Evolutionary conservation across 768 basidiomycete species (phyloP).

Genomic region (Cystofilobasidium capitatum): DNA sequence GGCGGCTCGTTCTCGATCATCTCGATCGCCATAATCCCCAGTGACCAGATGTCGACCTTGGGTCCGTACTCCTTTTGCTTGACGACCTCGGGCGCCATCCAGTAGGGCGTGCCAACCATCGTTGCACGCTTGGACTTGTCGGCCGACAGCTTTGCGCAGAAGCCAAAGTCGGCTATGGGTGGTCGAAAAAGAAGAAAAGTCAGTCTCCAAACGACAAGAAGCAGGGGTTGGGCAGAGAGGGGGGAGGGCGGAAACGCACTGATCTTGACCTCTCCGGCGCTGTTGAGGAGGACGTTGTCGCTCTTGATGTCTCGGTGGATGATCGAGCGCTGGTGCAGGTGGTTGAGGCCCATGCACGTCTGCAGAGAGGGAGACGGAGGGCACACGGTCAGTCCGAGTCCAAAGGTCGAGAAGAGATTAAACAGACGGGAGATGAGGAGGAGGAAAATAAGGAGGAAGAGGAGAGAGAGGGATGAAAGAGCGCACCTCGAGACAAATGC

Average conservation of each 20-base stretch:
- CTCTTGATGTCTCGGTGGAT: constrained; percentile 97
- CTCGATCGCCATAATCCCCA: constrained; percentile 95
- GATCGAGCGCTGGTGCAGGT: constrained; percentile 85
- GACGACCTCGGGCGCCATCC: constrained; percentile 99
- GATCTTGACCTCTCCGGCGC: constrained; percentile 89
- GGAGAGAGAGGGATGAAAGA: background rate
- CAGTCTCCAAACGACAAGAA: constrained; percentile 36
- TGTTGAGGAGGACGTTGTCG: constrained; percentile 87
- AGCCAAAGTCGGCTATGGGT: constrained; percentile 78
- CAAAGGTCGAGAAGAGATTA: background rate
- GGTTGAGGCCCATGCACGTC: constrained; percentile 92
- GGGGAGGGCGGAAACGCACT: constrained; percentile 50
- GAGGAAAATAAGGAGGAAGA: background rate
- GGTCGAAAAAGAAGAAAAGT: background rate
- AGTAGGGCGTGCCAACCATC: constrained; percentile 97
- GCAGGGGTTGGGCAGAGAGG: no score
- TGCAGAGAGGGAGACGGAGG: constrained; percentile 34
- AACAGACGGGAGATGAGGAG: background rate
- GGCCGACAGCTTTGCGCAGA: constrained; percentile 90
- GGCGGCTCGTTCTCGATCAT: constrained; percentile 99
- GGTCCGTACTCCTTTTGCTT: constrained; percentile 95
- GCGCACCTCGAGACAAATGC: constrained; percentile 80
- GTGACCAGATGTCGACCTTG: constrained; percentile 93
- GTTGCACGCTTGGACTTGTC: constrained; percentile 94
- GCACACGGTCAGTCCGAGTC: constrained; percentile 10